Base-by-base conservation (phyloP, 2,329 filamentous ascomycete species). In the Graphilbum ipis-grandicollis region DNA sequence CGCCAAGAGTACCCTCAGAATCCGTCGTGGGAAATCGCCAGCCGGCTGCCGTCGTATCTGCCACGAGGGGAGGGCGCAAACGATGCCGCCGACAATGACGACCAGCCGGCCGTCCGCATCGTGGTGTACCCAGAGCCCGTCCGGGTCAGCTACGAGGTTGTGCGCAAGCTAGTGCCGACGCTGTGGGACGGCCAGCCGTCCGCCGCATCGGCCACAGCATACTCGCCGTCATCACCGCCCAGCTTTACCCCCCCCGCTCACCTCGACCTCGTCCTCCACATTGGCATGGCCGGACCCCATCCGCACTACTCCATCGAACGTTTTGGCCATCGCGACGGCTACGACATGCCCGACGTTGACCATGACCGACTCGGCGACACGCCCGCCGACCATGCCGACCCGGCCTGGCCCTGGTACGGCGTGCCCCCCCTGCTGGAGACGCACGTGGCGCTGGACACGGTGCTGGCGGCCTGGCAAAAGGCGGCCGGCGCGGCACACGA, bases 21-120 rank as follows among this genome's bases (percentile, higher is more conserved):
- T 51, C 82, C 84, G 9, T 84, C 83, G 3, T 86, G 73, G 67
- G 70, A 86, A 50, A 86, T 93, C 50, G 74, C 79, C 34, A 65
- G 63, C 19, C 62, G 60, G 17, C 69, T 92, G n/a, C 76, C 82
- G 4, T 54, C 66, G 3, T 66, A 69, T 46, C 66, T 86, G 5
- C 68, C 73, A 3, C 5, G 8, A 5, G 14, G 5, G 26, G 8
- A 7, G 14, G 21, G 21, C 21, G 57, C 64, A 1, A 10, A 10
- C 21, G 21, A 38, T 19, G 22, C 19, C 30, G 17, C 21, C 31
- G 18, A 50, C 46, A 46, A 50, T 47, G 47, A 53, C 37, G 47
- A 60, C 41, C 41, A 45, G 17, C 61, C 59, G 13, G 59, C 62
- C 9, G 70, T 83, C 38, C 68, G 67, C 44, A 69, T 85, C 43